Conservation (phyloP, 2,329 filamentous ascomycete species). For the Moelleriella libera region DNA sequence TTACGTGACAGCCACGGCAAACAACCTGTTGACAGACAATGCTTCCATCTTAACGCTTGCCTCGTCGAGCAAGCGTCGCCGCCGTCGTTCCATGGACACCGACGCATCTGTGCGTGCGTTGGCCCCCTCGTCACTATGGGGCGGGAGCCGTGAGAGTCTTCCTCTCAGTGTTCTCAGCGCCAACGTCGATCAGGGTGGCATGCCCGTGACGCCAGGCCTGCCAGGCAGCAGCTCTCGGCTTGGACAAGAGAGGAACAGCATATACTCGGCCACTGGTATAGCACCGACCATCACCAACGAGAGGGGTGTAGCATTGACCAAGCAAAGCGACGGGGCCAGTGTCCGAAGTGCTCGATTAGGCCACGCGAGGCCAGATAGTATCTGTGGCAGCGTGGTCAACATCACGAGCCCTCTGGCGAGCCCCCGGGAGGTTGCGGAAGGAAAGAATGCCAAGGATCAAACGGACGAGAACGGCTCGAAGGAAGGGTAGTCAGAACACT, state of each 20-base stretch:
- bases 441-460: slow-evolving; percentile 17
- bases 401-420: slow-evolving; percentile 49
- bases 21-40: slow-evolving; percentile 71
- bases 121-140: slow-evolving; percentile 71
- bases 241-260: slow-evolving; percentile 54
- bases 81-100: slow-evolving; percentile 69
- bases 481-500: slow-evolving; percentile 4
- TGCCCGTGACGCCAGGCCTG: slow-evolving; percentile 33
- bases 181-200: slow-evolving; percentile 41
- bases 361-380: slow-evolving; percentile 70
- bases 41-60: slow-evolving; percentile 76
- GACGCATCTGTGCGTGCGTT: slow-evolving; percentile 74
- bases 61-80: slow-evolving; percentile 65
- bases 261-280: slow-evolving; percentile 65
- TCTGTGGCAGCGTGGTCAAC: slow-evolving; percentile 59
- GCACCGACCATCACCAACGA: slow-evolving; percentile 56
- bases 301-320: slow-evolving; percentile 68
- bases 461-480: slow-evolving; percentile 11
- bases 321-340: slow-evolving; percentile 58
- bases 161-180: slow-evolving; percentile 66
- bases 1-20: slow-evolving; percentile 65
- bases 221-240: slow-evolving; percentile 33
- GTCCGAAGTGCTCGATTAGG: slow-evolving; percentile 64
- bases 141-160: slow-evolving; percentile 66
- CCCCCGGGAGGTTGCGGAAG: slow-evolving; percentile 28